Base-by-base conservation (phyloP, 768 basidiomycete genomes). In the Fomitopsis serialis region DNA sequence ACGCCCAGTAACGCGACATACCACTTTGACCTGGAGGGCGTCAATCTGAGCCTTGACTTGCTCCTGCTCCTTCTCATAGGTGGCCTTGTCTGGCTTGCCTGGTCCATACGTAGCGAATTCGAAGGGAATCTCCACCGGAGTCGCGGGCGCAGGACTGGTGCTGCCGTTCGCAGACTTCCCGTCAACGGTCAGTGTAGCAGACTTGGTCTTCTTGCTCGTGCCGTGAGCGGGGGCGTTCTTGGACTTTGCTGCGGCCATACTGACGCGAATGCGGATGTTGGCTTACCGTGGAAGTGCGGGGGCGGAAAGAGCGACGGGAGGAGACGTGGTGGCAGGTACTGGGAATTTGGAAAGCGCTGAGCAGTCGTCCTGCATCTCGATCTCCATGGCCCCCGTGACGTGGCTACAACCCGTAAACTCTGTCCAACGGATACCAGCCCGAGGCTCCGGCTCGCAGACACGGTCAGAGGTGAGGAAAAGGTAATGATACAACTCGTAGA, bases 31-130 rank as follows among this genome's bases (percentile, higher is more conserved):
- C 70, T 97, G 92, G 46, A 93, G 69, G 45, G 72, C 76, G 55
- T 95, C 94, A 62, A 98, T 95, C 64, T 94, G 88, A 23, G 77
- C 71, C 70, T 88, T 92, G 59, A 95, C 73, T 63, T 70, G 81
- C 50, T 88, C 84, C 71, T 95, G 92, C 72, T 98, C 93, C 9
- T 76, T 78, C 50, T 97, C 90, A 67, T 88, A 88, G n/a, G 70
- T 73, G 45, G 78, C 78, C 71, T 92, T 93, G 79, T 97, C 94
- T 29, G 95, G 95, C 66, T 76, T 89, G 42, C 80, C 84, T 44
- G 74, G 68, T n/a, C 62, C 64, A 36, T 64, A 67, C 19, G 45
- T 44, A 15, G 57, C 32, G 36, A 55, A 45, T 42, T 62, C 58
- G 53, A 56, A 49, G 4, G 66, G 51, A 1, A 66, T 60, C n/a